These are phyloP conservation scores for Parachaetomium inaequale DNA, from an alignment of 495 filamentous ascomycete genomes.

Conservation along the genomic window DNA sequence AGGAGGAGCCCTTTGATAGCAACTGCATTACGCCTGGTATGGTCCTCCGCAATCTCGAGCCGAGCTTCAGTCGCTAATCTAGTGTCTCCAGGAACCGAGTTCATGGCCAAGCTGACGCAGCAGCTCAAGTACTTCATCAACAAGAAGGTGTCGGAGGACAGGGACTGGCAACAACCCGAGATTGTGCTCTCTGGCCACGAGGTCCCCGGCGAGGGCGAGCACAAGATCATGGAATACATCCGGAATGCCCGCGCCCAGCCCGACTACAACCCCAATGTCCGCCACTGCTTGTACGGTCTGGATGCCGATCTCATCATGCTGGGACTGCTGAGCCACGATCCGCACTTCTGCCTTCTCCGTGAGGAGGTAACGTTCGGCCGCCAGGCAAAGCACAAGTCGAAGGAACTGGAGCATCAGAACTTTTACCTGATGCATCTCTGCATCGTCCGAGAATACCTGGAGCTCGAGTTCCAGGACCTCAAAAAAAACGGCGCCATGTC, in stretches of 20 bases:
- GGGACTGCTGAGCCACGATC: slow-evolving; percentile 93
- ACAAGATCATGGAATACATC: slow-evolving; percentile 99
- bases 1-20: slow-evolving; percentile 94
- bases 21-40: slow-evolving; percentile 94
- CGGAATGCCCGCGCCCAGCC: slow-evolving; percentile 92
- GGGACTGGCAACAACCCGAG: slow-evolving; percentile 94
- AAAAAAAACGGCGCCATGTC: slow-evolving; percentile 68
- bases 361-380: slow-evolving; percentile 98
- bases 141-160: slow-evolving; percentile 97
- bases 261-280: slow-evolving; percentile 88
- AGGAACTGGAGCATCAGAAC: slow-evolving; percentile 97
- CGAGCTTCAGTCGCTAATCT: not conserved
- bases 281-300: slow-evolving; percentile 95
- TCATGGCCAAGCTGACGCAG: slow-evolving; percentile 91
- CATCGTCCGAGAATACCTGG: slow-evolving; percentile 94
- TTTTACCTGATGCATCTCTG: slow-evolving; percentile 97
- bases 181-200: slow-evolving; percentile 97
- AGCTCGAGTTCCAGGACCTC: slow-evolving; percentile 93
- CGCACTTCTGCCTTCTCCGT: slow-evolving; percentile 93
- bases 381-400: slow-evolving; percentile 77
- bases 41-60: not conserved
- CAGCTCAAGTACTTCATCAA: slow-evolving; percentile 98
- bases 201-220: slow-evolving; percentile 97
- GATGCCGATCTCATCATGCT: slow-evolving; percentile 99
- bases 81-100: slow-evolving; percentile 59